Evolutionary conservation across 2,329 filamentous ascomycete genomes (phyloP), one percentile per base, ranked within the genome.

Genomic region (Verticillium albo-atrum): DNA sequence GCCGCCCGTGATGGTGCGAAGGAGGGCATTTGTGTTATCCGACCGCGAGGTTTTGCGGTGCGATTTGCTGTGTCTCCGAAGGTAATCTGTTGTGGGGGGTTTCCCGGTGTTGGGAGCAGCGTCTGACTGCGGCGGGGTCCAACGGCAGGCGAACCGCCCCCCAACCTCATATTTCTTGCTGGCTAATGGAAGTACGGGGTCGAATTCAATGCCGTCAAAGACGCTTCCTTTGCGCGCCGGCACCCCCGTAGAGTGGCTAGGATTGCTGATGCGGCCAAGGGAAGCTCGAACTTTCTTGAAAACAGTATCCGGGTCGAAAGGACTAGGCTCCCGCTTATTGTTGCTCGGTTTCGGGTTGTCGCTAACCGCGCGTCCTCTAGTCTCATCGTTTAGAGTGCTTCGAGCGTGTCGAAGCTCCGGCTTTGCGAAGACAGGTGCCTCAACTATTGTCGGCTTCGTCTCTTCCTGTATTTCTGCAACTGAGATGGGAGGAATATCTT

Each of bases 141-240:
- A 68, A 55, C 68, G 68, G 67, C 77, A 82, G 60, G 82, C 78
- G 61, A 83, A 87, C 2, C 79, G 75, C 15, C 84, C 84, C 4
- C 79, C 82, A 53, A 79, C 78, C 63, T 83, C 79, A 62, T 87
- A 87, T 64, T 86, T 86, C 63, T 81, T 83, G 63, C 81, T 84
- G 51, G 83, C 82, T 58, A 79, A 70, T 0, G 82, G 79, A 32
- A 86, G 71, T 17, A 75, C 75, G 5, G 81, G 77, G 27, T 83
- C 81, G 55, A 87, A 83, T 42, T 80, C 74, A 30, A 86, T 75
- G 62, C 78, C 83, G 32, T 82, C 80, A 62, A 85, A 87, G 12
- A 81, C 74, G 60, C 78, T 84, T 9, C 70, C 71, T 34, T 77
- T 77, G 9, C 76, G 73, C 23, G 63, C 66, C 3, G 65, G 61